Evolutionary conservation across 768 basidiomycete genomes (phyloP).

Genomic region (Pulveroboletus frians): DNA sequence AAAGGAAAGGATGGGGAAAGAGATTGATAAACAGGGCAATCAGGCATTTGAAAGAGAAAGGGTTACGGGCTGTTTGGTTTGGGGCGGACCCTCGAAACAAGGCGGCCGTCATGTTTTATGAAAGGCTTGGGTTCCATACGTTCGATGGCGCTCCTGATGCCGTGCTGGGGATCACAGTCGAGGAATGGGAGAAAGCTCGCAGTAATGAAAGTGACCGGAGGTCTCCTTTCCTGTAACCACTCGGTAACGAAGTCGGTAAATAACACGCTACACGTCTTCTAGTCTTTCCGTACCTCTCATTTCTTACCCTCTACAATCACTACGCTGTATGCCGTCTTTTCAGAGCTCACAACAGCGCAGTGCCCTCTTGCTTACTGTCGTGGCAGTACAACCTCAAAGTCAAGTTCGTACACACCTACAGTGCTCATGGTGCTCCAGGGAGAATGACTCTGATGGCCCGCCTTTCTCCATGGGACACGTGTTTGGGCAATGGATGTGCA

Average conservation of each 20-base stretch:
- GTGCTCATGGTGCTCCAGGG: background rate
- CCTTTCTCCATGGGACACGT: slow-evolving; percentile 2
- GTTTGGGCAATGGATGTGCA: background rate
- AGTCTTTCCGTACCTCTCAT: background rate
- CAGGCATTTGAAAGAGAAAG: slow-evolving; percentile 45
- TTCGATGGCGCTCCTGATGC: slow-evolving; percentile 49
- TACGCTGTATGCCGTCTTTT: background rate
- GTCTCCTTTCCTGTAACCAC: background rate
- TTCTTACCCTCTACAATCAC: background rate
- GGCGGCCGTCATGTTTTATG: slow-evolving; percentile 58
- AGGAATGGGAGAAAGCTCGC: slow-evolving; percentile 23
- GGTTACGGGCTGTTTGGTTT: slow-evolving; percentile 54
- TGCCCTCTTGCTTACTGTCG: background rate
- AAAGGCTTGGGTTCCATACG: slow-evolving; percentile 52
- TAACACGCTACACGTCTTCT: background rate
- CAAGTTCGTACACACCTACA: background rate
- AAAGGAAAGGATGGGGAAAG: slow-evolving; percentile 67
- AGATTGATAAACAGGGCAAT: slow-evolving; percentile 54
- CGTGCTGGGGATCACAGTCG: slow-evolving; percentile 54
- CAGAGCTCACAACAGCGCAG: background rate
- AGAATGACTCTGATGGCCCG: slow-evolving; percentile 1
- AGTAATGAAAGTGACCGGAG: too few relatives aligned
- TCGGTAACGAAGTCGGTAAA: background rate
- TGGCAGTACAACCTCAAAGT: background rate
- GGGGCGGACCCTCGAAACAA: slow-evolving; percentile 62